These are phyloP conservation scores for Moesziomyces aphidis DNA, from an alignment of 1,284 basidiomycete species.

Conservation along the genomic window DNA sequence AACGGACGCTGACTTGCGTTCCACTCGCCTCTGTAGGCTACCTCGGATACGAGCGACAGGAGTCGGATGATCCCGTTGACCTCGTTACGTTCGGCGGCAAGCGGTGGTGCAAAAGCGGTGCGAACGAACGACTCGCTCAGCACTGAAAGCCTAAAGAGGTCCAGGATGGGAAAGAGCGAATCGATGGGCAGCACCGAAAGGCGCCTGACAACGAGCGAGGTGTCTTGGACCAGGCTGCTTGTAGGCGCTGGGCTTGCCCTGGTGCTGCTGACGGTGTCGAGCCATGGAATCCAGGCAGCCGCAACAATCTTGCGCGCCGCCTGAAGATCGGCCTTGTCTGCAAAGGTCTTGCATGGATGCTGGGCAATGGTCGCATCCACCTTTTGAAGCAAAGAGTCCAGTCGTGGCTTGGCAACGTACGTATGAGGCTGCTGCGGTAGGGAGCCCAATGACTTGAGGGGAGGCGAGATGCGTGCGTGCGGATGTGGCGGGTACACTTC, in stretches of 20 bases:
- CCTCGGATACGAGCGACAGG: conserved; percentile 16
- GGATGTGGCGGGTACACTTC: conserved; percentile 79
- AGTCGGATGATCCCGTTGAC: conserved; percentile 19
- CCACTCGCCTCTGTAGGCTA: conserved; percentile 69
- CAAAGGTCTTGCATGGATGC: conserved; percentile 59
- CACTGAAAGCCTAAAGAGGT: conserved; percentile 83
- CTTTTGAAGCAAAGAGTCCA: conserved; percentile 77
- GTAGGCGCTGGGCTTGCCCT: conserved; percentile 4
- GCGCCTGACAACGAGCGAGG: conserved; percentile 5
- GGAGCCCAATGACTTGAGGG: conserved; percentile 75
- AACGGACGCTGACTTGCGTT: conserved; percentile 71
- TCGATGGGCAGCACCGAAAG: conserved; percentile 71
- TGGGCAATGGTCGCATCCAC: conserved; percentile 76
- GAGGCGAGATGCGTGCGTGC: conserved; percentile 74
- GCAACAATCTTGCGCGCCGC: conserved; percentile 72
- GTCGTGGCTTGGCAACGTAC: conserved; percentile 77
- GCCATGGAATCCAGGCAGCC: conserved; percentile 39
- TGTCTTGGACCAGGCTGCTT: conserved; percentile 4
- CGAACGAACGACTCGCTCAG: conserved; percentile 72
- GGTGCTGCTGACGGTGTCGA: conserved; percentile 20
- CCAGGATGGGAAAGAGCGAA: conserved; percentile 82
- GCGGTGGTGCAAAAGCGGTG: conserved; percentile 9
- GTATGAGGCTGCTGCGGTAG: conserved; percentile 75
- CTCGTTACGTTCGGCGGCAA: conserved; percentile 15
- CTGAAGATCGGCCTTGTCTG: conserved; percentile 52